Conservation (phyloP, 805 yeast species). For the Lachancea quebecensis region DNA sequence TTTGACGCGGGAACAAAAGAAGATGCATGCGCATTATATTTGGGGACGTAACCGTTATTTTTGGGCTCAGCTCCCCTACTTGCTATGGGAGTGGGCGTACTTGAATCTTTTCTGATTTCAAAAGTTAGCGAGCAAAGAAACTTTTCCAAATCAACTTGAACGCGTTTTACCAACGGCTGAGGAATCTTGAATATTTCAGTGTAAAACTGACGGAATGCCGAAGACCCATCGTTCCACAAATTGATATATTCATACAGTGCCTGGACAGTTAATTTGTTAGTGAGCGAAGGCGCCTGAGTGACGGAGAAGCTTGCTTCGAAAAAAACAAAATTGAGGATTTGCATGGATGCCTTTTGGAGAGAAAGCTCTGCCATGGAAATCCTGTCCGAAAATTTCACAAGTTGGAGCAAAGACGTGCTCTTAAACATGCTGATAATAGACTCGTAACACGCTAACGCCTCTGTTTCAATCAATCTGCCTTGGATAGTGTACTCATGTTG, state of each 20-base stretch:
- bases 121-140: neutral
- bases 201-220: constrained; percentile 20
- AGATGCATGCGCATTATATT: constrained; percentile 8
- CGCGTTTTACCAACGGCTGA: constrained; percentile 16
- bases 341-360: constrained; percentile 29
- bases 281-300: constrained; percentile 10
- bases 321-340: constrained; percentile 27
- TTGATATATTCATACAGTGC: constrained; percentile 21
- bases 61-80: neutral
- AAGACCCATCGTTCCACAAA: constrained; percentile 34
- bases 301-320: constrained; percentile 14
- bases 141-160: constrained; percentile 4
- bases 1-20: constrained; percentile 9
- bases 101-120: neutral
- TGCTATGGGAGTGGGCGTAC: neutral
- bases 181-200: constrained; percentile 13
- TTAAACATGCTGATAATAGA: constrained; percentile 33
- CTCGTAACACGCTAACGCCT: constrained; percentile 27
- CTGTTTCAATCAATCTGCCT: constrained; percentile 16
- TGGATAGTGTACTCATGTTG: constrained; percentile 17
- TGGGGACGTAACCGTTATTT: neutral
- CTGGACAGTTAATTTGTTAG: constrained; percentile 23
- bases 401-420: constrained; percentile 30
- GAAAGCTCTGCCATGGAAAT: constrained; percentile 31
- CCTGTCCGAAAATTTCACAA: constrained; percentile 31